Conservation (phyloP, 768 basidiomycete genomes). For the Dendrothele bispora region DNA sequence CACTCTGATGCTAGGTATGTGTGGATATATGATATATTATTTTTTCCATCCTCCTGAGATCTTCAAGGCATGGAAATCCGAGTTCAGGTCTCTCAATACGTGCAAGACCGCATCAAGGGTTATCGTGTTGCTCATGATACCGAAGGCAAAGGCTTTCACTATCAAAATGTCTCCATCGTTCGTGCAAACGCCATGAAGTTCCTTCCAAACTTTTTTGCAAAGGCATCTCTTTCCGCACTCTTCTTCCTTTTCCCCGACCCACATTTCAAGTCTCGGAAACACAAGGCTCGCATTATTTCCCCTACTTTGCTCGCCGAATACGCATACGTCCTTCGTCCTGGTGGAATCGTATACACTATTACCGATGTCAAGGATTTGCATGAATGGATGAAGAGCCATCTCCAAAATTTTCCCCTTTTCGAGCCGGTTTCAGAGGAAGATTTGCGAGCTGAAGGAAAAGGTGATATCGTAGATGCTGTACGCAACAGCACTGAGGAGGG, state of each 20-base stretch:
- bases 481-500: slow-evolving; percentile 93
- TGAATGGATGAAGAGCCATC: slow-evolving; percentile 91
- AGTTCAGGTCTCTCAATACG: slow-evolving; percentile 94
- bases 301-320: slow-evolving; percentile 98
- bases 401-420: slow-evolving; percentile 88
- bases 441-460: slow-evolving; percentile 74
- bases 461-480: slow-evolving; percentile 78
- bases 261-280: slow-evolving; percentile 96
- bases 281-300: slow-evolving; percentile 98
- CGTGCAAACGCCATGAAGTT: slow-evolving; percentile 99
- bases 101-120: slow-evolving; percentile 91
- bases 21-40: slow-evolving; percentile 18
- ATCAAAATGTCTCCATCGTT: slow-evolving; percentile 89
- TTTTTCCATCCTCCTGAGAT: slow-evolving; percentile 7
- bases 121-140: slow-evolving; percentile 50
- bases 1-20: slow-evolving; percentile 85
- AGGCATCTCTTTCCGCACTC: slow-evolving; percentile 86
- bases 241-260: slow-evolving; percentile 99
- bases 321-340: slow-evolving; percentile 87
- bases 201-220: slow-evolving; percentile 91
- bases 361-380: slow-evolving; percentile 95
- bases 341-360: slow-evolving; percentile 97
- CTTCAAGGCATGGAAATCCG: slow-evolving; percentile 94
- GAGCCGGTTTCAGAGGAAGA: slow-evolving; percentile 73
- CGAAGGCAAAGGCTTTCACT: slow-evolving; percentile 41